Evolutionary conservation across 371 early-diverging fungal species (phyloP), one percentile per base, ranked within the genome.

Genomic region (Smittium culicis): DNA sequence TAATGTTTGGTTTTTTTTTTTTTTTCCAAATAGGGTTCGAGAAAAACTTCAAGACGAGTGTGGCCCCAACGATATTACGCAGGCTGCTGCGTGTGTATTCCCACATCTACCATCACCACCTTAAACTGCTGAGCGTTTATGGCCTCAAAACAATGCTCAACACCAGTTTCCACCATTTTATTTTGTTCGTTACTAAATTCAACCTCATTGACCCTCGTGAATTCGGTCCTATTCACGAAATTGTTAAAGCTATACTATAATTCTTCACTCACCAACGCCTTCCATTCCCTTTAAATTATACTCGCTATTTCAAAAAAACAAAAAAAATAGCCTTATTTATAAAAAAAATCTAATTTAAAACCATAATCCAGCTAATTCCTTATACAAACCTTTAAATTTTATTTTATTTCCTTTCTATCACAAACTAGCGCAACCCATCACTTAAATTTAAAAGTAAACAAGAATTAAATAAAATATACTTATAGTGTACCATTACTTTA

Each of bases 161-260:
- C 77, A 92, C 93, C 14, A 81, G 82, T 67, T 92, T 92, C 76
- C 89, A 89, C 70, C 94, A 93, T 73, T 92, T 92, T 75, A 83
- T 90, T 30, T 79, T 84, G 29, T 92, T 93, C 76, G 88, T 86
- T 56, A 82, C 83, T 66, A 88, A 91, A 75, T 93, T 90, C 73
- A 68, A 81, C 59, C 77, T 92, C 66, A 83, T 93, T 35, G 85
- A 87, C 29, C 70, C 77, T 66, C 83, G 85, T 66, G 89, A 89
- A 63, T 71, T 87, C 33, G 84, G 79, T 17, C 89, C 89, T 5
- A 67, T 69, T 35, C 54, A 57, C 5, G 69, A 69, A 28, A 69
- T 69, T 29, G 34, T 69, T 24, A 66, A 66, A 28, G 60, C 67
- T 16, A 66, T 66, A 17, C 20, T 65, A 33, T 65, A 54, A 55